Base-by-base conservation (phyloP, 129 eudicot genomes). In the Kitagawia praeruptora region DNA sequence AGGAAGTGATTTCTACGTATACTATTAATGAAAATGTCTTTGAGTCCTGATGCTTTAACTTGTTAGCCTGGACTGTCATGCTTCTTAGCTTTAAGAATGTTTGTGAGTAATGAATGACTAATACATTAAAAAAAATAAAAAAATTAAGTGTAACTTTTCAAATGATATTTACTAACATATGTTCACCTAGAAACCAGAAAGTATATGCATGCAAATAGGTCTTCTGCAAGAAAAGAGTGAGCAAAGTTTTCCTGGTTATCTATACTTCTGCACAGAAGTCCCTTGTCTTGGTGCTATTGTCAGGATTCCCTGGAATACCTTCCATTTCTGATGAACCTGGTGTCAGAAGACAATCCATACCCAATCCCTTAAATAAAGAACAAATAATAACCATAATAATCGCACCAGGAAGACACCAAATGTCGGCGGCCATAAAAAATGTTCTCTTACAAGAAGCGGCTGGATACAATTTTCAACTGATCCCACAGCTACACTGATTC, bases 241-340 rank as follows among this genome's bases (percentile, higher is more conserved):
- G 47, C 77, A 45, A 74, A 25, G 0, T 40, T 27, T 34, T 67
- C 13, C 4, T 34, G 16, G 15, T 11, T 80, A 88, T 96, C 96
- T 94, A 96, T 78, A 94, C 86, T 86, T 94, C 98, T 79, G 98
- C 91, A 69, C 96, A 79, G 87, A 89, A 80, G 80, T 86, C 83
- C 78, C 90, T 82, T 94, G 98, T 66, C 91, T 82, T 49, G 90
- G 83, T 3, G 98, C 96, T 79, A 91, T 86, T 45, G 87, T 88
- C 76, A 95, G 87, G 76, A 91, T 77, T 77, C 96, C 96, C 89
- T 31, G 97, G 93, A 86, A 92, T 82, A 19, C 98, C 98, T 84
- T 95, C 97, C 94, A 92, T 90, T 85, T 96, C 98, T 94, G 88
- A 70, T 23, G 78, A 25, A 83, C 13, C 23, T 51, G 72, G 75